Conservation (phyloP, 164 flowering plant genomes). For the Platanus orientalis region DNA sequence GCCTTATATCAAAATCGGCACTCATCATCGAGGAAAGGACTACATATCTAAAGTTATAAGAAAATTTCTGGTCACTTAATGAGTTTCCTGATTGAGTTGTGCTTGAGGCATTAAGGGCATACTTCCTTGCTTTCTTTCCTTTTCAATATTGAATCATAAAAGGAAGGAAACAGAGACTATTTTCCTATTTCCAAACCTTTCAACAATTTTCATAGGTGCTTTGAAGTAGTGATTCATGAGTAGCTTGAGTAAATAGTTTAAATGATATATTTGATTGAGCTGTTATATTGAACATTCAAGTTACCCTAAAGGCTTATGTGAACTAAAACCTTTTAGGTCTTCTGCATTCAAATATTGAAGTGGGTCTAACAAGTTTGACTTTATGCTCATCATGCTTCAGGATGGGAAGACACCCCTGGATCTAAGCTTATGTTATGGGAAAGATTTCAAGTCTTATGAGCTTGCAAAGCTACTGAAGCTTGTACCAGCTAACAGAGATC, state of each 20-base stretch:
- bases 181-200: background rate
- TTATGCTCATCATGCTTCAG: conserved; percentile 36
- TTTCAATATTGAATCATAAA: too few species aligned
- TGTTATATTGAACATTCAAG: too few species aligned
- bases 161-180: background rate
- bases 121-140: too few species aligned
- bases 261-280: too few species aligned
- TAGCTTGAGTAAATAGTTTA: background rate
- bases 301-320: background rate
- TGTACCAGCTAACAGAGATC: conserved; percentile 49
- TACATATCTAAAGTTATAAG: too few species aligned
- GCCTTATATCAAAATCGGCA: too few species aligned
- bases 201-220: background rate
- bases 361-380: background rate
- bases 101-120: too few species aligned
- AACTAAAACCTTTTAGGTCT: background rate
- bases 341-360: background rate
- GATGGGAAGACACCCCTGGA: conserved; percentile 83
- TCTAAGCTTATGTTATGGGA: conserved; percentile 79
- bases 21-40: too few species aligned
- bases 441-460: conserved; percentile 88
- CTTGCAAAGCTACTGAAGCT: conserved; percentile 83
- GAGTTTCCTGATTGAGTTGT: too few species aligned
- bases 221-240: background rate
- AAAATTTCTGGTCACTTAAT: too few species aligned